Evolutionary conservation across 345 rosid species (phyloP), one percentile per base, ranked within the genome.

Genomic region (Eucalyptus polyanthemos): DNA sequence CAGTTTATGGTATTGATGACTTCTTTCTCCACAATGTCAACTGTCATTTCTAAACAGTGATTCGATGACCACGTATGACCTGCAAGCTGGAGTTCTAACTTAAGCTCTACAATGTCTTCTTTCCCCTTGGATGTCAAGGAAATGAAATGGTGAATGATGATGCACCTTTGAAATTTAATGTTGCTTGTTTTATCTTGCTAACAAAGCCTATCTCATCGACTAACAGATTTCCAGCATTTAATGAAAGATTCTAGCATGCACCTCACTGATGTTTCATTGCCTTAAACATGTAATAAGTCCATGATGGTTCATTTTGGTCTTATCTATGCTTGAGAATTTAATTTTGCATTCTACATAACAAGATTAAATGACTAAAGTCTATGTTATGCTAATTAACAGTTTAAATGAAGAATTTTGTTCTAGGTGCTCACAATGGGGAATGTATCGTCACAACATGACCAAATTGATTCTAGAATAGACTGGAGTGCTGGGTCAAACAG

Each of bases 401-500:
- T 21, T 67, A 69, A n/a, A 21, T 69, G 37, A 27, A 27, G 1
- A 17, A 65, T 27, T 44, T 42, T 50, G 50, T 88, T 62, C 53
- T 60, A 47, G 89, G 80, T 50, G 80, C 34, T 88, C 22, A 40
- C 50, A 67, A 17, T 88, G 27, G 85, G 44, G n/a, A 80, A 47
- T 27, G 85, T 50, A 86, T 4, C 50, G 47, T 92, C 90, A 89
- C 97, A 97, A 99, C 99, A 97, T 91, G 99, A 98, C 92, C 99
- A 98, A 93, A 92, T 98, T 91, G 96, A 16, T 97, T 96, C 97
- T 90, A 99, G 99, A 88, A 97, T 98, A 91, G 99, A 98, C 91
- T 97, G 99, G 98, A 93, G 97, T 93, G 90, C 92, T 45, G 93
- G 91, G 87, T 95, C 99, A 65, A 98, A 98, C 95, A 92, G 93